Evolutionary conservation across 352 stramenopile species (phyloP).

Genomic region (Thraustochytrium striatum): DNA sequence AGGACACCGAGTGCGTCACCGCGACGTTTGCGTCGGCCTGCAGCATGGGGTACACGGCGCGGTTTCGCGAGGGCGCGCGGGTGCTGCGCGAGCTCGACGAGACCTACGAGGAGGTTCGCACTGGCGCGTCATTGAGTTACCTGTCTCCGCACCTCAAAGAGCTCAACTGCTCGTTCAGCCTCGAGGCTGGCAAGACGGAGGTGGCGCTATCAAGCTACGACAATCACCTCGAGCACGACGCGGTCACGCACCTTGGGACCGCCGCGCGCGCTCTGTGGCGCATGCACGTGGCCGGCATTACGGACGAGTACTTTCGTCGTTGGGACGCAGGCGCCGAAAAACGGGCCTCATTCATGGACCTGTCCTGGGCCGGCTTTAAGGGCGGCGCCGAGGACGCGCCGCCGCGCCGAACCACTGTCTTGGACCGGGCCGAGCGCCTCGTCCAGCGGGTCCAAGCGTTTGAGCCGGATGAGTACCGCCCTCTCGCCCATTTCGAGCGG

Average conservation of each 20-base stretch:
- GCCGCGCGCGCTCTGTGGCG: not conserved
- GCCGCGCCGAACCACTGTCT: too few species aligned
- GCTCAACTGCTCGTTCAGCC: not conserved
- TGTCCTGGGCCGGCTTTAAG: too few species aligned
- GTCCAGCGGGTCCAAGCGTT: too few species aligned
- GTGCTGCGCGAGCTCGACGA: slow-evolving; percentile 15
- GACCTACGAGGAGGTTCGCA: not conserved
- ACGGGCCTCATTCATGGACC: too few species aligned
- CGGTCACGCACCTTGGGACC: not conserved
- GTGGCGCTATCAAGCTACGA: not conserved
- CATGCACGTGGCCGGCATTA: not conserved
- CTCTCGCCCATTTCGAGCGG: too few species aligned
- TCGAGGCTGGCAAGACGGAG: slow-evolving; percentile 6
- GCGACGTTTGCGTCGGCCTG: not conserved
- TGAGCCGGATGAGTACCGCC: too few species aligned
- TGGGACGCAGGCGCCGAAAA: too few species aligned
- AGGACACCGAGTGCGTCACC: not conserved
- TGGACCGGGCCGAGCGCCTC: too few species aligned
- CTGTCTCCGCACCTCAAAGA: slow-evolving; percentile 3
- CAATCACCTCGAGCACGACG: not conserved
- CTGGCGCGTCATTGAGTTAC: not conserved
- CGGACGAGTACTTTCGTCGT: too few species aligned
- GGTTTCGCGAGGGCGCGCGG: slow-evolving; percentile 24
- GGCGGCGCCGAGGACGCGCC: too few species aligned
- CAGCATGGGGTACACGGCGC: not conserved